Evolutionary conservation across 495 filamentous ascomycete genomes (phyloP), one percentile per base, ranked within the genome.

Genomic region (Hypoxylon lenormandii): DNA sequence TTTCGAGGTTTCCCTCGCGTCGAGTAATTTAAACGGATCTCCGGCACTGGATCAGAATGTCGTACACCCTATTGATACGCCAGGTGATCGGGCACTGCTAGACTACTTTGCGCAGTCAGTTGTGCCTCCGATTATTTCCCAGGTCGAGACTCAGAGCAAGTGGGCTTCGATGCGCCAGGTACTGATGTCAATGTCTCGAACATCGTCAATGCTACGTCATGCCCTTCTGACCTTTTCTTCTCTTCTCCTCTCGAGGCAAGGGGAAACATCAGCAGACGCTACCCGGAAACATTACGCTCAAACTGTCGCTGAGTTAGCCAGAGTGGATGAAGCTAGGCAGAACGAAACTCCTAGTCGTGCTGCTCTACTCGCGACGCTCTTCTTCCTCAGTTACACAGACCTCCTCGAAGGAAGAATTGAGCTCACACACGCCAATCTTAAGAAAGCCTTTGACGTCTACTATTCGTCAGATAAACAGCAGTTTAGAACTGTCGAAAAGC

Each of bases 361-460:
- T 3, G 52, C 42, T 22, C 22, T 57, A 48, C 64, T 78, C 13
- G 73, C 76, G 18, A 71, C 76, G 4, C 58, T 73, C n/a, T 76
- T 77, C 68, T 77, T 79, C 48, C 70, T 76, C 0, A 72, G 74
- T 19, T 79, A 77, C 45, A 73, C 72, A 10, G 70, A 71, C 28
- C 48, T 77, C 8, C 54, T 74, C 4, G 69, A 76, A 51, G 61
- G 55, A n/a, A 57, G 67, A 33, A 65, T 69, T 5, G 53, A 52
- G 21, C 60, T 63, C 37, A 70, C 72, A 13, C 74, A 74, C 28
- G 28, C 66, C 8, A 64, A 75, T 21, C 70, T 79, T 15, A 72
- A 76, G 48, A 51, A 59, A 42, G 61, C 64, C 19, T 68, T 74
- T 30, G 53, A 60, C 13, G 52, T 69, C 11, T 76, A 64, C 37